Evolutionary conservation across 495 filamentous ascomycete genomes (phyloP), one percentile per base, ranked within the genome.

Genomic region (Xylaria sp.): DNA sequence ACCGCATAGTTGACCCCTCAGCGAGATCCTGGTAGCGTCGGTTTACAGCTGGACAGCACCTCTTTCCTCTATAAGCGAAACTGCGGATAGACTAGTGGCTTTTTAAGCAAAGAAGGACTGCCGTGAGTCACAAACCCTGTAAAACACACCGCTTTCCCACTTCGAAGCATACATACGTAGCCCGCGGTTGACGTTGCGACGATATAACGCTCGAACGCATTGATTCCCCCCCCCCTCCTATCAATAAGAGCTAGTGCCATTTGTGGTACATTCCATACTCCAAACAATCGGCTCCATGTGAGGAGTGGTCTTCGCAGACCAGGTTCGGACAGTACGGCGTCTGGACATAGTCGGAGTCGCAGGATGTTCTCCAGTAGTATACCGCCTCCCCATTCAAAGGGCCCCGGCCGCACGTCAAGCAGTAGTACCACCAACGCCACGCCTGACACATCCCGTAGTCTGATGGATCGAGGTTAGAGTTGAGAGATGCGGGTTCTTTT

Each of bases 371-470:
- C 74, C 74, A 76, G 44, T 35, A 63, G 68, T 65, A 70, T 29
- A 72, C 57, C 17, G 53, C 63, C 70, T 72, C 70, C 8, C 70
- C 73, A 24, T 69, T 67, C n/a, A 76, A 48, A 5, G 74, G 74
- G 21, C 74, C 74, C 12, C 74, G 67, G 50, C 74, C 72, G 50
- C 74, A 76, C 24, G 53, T 65, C 19, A 74, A 26, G 63, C 74
- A 76, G 21, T 70, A 76, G 55, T 70, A 76, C 52, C 61, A 71
- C 74, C 74, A 76, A 21, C 66, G 41, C 48, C 65, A 68, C n/a
- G 74, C 74, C 58, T 74, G 67, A 40, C 74, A 76, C 74, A 76
- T 76, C 8, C 14, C 59, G 66, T 57, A 35, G 43, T 19, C 24
- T 44, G 40, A 26, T 33, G 26, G 21, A 29, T 43, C 15, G 26